Conservation (phyloP, 75 land plant species). For the Cryptomeria japonica region DNA sequence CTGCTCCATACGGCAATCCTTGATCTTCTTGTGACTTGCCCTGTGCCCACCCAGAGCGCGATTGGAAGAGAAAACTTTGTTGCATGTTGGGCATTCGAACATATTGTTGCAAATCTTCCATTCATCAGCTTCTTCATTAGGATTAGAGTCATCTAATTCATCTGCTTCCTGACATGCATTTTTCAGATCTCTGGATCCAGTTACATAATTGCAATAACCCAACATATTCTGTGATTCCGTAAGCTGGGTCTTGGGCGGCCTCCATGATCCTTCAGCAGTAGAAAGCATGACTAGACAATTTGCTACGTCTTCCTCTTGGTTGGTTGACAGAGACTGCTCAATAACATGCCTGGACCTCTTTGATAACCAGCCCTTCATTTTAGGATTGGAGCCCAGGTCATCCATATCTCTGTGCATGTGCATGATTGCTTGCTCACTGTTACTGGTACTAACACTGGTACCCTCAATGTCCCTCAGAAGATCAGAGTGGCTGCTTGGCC, state of each 20-base stretch:
- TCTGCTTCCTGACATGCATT: background rate
- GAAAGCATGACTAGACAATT: constrained; percentile 63
- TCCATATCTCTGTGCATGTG: background rate
- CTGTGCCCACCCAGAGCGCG: constrained; percentile 58
- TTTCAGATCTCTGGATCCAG: background rate
- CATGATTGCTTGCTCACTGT: background rate
- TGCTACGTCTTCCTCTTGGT: constrained; percentile 48
- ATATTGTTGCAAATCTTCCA: background rate
- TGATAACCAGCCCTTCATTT: constrained; percentile 15
- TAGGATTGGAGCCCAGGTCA: background rate
- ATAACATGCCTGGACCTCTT: constrained; percentile 9
- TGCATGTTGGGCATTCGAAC: constrained; percentile 31
- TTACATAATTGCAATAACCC: background rate
- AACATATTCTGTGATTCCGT: background rate
- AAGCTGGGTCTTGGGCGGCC: background rate
- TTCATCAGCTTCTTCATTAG: constrained; percentile 2
- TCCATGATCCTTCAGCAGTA: background rate
- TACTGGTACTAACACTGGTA: background rate
- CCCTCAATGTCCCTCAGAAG: background rate
- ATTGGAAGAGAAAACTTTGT: constrained; percentile 38
- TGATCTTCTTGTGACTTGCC: constrained; percentile 51
- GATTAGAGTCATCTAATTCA: background rate
- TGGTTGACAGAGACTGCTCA: constrained; percentile 5
- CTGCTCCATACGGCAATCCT: constrained; percentile 23
- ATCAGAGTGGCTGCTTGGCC: background rate